A percentile compares a stretch with the other conserved stretches of the same genome.
Conservation (phyloP, 2,329 filamentous ascomycete genomes). For the Trichoderma atrobrunneum region DNA sequence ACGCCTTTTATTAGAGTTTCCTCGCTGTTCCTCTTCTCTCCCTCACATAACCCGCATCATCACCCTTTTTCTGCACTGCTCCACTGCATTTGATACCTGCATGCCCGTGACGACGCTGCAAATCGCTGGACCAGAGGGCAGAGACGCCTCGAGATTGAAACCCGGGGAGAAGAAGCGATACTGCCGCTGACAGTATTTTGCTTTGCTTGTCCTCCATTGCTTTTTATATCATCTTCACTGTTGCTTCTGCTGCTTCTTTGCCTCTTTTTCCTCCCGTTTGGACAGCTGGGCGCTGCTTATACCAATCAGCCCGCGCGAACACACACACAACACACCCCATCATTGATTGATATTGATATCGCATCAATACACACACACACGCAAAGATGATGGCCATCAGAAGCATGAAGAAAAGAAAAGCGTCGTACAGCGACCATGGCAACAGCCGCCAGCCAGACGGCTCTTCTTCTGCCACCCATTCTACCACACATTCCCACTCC, state of each 20-base stretch:
- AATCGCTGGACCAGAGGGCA: background rate
- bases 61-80: background rate
- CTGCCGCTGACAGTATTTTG: background rate
- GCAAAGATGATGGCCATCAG: background rate
- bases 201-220: background rate
- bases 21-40: background rate
- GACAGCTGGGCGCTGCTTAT: background rate
- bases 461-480: background rate
- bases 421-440: slow-evolving; percentile 6
- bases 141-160: background rate
- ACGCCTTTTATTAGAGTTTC: background rate
- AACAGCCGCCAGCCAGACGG: background rate
- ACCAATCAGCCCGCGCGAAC: background rate
- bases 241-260: background rate
- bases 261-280: background rate
- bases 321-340: background rate
- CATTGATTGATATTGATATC: background rate
- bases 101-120: background rate
- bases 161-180: background rate
- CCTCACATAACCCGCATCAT: background rate
- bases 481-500: background rate
- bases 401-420: slow-evolving; percentile 5
- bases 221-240: background rate
- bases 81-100: background rate
- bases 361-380: background rate